Base-by-base conservation (phyloP, 768 basidiomycete species). In the Phylloporus sp. region DNA sequence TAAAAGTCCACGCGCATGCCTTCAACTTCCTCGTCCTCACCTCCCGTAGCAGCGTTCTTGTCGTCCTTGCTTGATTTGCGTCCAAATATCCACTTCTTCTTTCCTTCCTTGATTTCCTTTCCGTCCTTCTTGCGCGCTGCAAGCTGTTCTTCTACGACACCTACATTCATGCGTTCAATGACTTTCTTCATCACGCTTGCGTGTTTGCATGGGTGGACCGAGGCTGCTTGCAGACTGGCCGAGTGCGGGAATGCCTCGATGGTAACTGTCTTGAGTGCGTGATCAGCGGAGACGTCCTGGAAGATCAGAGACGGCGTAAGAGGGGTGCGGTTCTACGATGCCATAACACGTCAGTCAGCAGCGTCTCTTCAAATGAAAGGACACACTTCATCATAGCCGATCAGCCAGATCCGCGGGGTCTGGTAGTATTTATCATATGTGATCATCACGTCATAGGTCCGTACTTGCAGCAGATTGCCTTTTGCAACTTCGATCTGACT, bases 341-440 rank as follows among this genome's bases (percentile, higher is more conserved):
- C 27, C 16, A 53, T 5, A 15, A 24, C 6, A 47, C 8, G 20
- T 56, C 41, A 56, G 44, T 2, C 23, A 47, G 23, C 24, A 13
- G 35, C 45, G 43, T 32, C 34, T 45, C 42, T 50, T 28, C 22
- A 39, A 22, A 46, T 43, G 57, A 47, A 4, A 22, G 16, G n/a
- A 50, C 73, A 50, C 56, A 90, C 93, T 82, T 98, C 97, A 66
- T 97, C 95, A 66, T 97, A 97, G 18, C 97, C 97, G 58, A 95
- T 82, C 53, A 99, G 73, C 97, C 97, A 99, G 67, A 97, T 88
- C 59, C 95, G 84, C 22, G 97, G 97, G 12, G 95, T 97, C 70
- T 98, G 97, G 72, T 99, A 98, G 72, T 95, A 95, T 75, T 98
- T 99, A 80, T 99, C 97, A 70, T 98, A 99, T 43, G 91, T 92